Evolutionary conservation across 2,329 filamentous ascomycete genomes (phyloP), one percentile per base, ranked within the genome.

Genomic region (Acephala macrosclerotiorum): DNA sequence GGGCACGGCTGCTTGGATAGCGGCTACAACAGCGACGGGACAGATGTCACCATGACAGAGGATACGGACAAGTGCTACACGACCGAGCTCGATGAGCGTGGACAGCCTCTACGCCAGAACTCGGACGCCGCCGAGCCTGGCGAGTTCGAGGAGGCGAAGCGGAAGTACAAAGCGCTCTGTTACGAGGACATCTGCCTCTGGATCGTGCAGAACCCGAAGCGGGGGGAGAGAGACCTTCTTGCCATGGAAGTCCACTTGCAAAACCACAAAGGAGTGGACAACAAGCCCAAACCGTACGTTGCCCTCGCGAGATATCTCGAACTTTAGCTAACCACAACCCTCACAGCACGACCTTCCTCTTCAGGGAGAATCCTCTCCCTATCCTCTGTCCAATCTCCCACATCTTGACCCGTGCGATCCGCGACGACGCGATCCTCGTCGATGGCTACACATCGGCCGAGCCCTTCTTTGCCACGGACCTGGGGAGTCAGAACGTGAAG

Each of bases 241-340:
- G 67, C 64, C 0, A 74, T 73, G 57, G 66, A 74, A 59, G 66
- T 73, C 58, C 29, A 38, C 49, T 64, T 73, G 16, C 51, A 49
- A 58, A 14, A 73, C 58, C 35, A 73, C 53, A 73, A 74, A 68
- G 66, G 64, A 20, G 68, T 68, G 16, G 68, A 74, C 65, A 74
- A 71, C n/a, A 73, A 71, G 61, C 69, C 66, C 9, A 73, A 71
- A 64, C 69, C 64, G 65, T 72, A 72, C 55, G 55, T 67, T 60
- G 18, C 61, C 55, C 58, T 51, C 22, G 40, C 25, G 5, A 11
- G 11, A 18, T 40, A 12, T 60, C n/a, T 64, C n/a, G 42, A 57
- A 58, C 20, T 49, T 45, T 63, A 58, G 53, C 66, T 72, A 71
- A 72, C 65, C 58, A n/a, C n/a, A 18, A 53, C n/a, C n/a, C 35